Conservation (phyloP, 1,139 yeast genomes). For the Magnusiomyces magnusii region DNA sequence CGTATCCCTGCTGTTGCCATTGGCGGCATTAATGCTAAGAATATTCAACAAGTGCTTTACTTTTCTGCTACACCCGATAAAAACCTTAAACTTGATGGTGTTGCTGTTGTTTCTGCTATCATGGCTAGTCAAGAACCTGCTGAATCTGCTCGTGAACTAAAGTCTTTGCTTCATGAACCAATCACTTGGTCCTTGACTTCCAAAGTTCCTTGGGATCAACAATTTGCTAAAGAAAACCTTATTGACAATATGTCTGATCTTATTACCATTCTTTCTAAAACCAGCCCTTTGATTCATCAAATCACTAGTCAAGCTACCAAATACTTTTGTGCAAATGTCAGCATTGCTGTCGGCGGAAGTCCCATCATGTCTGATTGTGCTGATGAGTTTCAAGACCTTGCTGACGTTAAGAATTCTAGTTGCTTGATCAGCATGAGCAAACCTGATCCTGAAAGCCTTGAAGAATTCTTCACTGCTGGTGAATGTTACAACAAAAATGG, state of each 20-base stretch:
- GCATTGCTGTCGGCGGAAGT: constrained; percentile 76
- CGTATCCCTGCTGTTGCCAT: constrained; percentile 59
- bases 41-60: constrained; percentile 49
- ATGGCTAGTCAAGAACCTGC: constrained; percentile 62
- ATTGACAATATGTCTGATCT: constrained; percentile 13
- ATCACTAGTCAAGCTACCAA: constrained; percentile 88
- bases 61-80: constrained; percentile 42
- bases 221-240: constrained; percentile 3
- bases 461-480: constrained; percentile 47
- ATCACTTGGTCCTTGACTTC: constrained; percentile 18
- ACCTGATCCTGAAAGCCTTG: constrained; percentile 42
- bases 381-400: constrained; percentile 62
- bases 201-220: background rate
- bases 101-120: constrained; percentile 80
- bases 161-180: constrained; percentile 17
- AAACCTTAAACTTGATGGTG: constrained; percentile 53
- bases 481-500: constrained; percentile 49
- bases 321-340: constrained; percentile 83
- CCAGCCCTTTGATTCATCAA: constrained; percentile 68
- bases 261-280: constrained; percentile 18
- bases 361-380: constrained; percentile 86
- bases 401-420: constrained; percentile 42
- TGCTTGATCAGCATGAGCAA: constrained; percentile 75
- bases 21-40: constrained; percentile 73
- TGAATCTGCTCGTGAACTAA: constrained; percentile 40